Percentiles rank a stretch among this genome's conserved stretches.
Conservation (phyloP, 495 filamentous ascomycete species). For the Pseudevernia furfuracea region DNA sequence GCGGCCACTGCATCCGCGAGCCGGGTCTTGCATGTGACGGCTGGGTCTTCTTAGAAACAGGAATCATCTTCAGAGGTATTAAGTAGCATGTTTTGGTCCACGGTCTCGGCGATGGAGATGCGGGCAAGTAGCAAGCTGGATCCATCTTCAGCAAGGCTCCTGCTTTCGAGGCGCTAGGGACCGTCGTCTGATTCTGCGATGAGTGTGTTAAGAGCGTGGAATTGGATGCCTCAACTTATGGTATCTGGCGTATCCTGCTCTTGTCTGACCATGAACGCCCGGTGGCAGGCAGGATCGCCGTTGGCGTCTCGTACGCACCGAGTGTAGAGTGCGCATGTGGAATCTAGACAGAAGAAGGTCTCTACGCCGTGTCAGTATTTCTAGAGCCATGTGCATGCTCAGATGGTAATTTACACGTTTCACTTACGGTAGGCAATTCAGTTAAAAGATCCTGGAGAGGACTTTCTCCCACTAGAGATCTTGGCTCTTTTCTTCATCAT, state of each 20-base stretch:
- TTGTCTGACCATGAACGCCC: not conserved
- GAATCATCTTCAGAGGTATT: not conserved
- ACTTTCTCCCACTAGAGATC: not conserved
- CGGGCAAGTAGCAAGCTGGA: not conserved
- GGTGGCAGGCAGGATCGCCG: not conserved
- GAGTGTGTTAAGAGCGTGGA: no score
- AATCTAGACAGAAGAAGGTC: not conserved
- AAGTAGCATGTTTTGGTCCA: not conserved
- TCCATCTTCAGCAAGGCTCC: not conserved
- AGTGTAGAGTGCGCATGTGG: not conserved
- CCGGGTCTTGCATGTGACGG: not conserved
- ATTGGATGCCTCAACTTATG: not conserved
- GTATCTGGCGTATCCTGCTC: not conserved
- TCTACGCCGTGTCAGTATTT: not conserved
- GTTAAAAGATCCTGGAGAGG: not conserved
- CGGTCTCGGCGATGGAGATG: not conserved
- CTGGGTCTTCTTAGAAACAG: not conserved
- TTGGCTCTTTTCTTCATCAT: not conserved
- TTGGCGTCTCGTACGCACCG: not conserved
- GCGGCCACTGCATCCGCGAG: not conserved
- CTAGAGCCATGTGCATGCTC: not conserved
- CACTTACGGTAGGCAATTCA: not conserved
- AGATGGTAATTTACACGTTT: not conserved
- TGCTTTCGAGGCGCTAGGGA: not conserved
- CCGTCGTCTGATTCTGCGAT: not conserved